A percentile compares a stretch with the other conserved stretches of the same genome.
Conservation (phyloP, 106 monocot species). For the Allium cepa region DNA sequence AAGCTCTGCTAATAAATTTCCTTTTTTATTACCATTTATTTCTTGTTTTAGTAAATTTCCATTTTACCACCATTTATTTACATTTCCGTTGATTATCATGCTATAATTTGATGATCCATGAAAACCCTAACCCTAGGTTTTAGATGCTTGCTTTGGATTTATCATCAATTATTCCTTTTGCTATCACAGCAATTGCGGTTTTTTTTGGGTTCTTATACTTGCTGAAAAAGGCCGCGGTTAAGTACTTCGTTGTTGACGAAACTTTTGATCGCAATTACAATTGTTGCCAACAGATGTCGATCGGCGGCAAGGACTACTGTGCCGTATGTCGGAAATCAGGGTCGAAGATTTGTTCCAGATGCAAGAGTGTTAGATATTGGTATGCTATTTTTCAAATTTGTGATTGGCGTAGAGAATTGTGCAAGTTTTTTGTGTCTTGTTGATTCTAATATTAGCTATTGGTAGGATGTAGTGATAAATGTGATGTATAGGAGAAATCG, state of each 20-base stretch:
- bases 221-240: conserved; percentile 19
- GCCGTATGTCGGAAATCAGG: conserved; percentile 29
- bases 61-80: too few relatives aligned
- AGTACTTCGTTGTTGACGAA: conserved; percentile 33
- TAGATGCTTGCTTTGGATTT: conserved; percentile 54
- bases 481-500: too few relatives aligned
- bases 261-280: conserved; percentile 17
- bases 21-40: too few relatives aligned
- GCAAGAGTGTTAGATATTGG: conserved; percentile 57
- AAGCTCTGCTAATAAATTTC: too few relatives aligned
- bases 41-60: too few relatives aligned
- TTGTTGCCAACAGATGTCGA: conserved; percentile 10
- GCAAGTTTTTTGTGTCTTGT: too few relatives aligned
- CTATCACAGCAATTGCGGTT: conserved; percentile 32
- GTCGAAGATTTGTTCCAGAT: conserved; percentile 37
- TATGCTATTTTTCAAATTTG: conserved; percentile 11
- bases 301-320: conserved; percentile 16
- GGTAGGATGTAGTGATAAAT: too few relatives aligned
- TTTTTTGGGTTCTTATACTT: conserved; percentile 18
- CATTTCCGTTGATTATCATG: too few relatives aligned
- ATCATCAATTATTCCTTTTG: conserved; percentile 23
- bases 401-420: too few relatives aligned
- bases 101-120: conserved; percentile 16
- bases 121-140: conserved; percentile 17
- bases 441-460: too few relatives aligned